Base-by-base conservation (phyloP, 2,329 filamentous ascomycete species). In the Colletotrichum sp. region DNA sequence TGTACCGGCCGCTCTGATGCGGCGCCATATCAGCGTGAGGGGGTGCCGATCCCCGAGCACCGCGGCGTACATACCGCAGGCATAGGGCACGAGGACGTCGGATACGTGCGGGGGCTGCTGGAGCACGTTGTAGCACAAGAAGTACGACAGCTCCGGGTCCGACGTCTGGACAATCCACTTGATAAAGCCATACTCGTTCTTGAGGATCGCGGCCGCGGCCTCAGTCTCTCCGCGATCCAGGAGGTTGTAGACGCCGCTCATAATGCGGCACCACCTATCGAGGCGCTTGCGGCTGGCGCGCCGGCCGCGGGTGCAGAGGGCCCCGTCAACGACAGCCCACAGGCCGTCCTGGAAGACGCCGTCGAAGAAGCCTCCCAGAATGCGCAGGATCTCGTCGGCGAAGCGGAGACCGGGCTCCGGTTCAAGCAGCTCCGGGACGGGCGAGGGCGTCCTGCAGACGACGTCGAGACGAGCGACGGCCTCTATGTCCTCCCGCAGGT, bases 261-360 rank as follows among this genome's bases (percentile, higher is more conserved):
- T 21, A 0, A 52, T 2, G 6, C n/a, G 0, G n/a, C 43, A 52
- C 43, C 43, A 52, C 43, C 0, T 13, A 0, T 52, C 0, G 43
- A 52, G 43, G 0, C 43, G 43, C 43, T 52, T 52, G 43, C 43
- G 43, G 43, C 43, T 21, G 43, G n/a, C 0, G n/a, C 43, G 43
- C 10, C n/a, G 43, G n/a, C 43, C 43, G n/a, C n/a, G n/a, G n/a
- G n/a, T 13, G n/a, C 43, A 52, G n/a, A 52, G 43, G 6, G 43
- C n/a, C 43, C 43, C 43, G n/a, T 52, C 43, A 1, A 52, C n/a
- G 43, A 52, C n/a, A 1, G 43, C 3, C 43, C 43, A 52, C 43
- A 52, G 0, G 43, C 43, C 3, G 43, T 52, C n/a, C 43, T 21
- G n/a, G n/a, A 52, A 52, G n/a, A 52, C 43, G 43, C 43, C 43